Percentiles rank a stretch among this genome's conserved stretches.
Evolutionary conservation across 257 asterid genomes (phyloP).

Genomic region (Solanum appendiculatum): DNA sequence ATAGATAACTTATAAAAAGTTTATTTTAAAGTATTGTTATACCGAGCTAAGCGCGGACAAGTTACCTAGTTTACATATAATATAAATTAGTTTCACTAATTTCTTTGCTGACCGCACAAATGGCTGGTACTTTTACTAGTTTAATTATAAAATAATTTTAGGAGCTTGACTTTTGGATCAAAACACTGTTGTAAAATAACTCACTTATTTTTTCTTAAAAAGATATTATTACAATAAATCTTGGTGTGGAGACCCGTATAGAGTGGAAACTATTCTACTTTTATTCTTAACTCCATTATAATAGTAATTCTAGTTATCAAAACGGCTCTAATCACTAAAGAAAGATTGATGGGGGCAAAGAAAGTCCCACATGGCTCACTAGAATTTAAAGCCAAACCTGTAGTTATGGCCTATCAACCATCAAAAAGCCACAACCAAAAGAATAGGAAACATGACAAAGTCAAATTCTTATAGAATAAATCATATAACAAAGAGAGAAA

Average conservation of each 20-base stretch:
- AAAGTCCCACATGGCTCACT: neutral
- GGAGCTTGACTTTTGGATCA: neutral
- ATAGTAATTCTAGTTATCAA: neutral
- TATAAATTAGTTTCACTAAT: no score
- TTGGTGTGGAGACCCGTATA: neutral
- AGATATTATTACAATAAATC: neutral
- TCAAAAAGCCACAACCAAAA: neutral
- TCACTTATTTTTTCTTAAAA: neutral
- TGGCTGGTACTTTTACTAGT: no score
- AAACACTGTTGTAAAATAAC: neutral
- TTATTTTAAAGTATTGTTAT: no score
- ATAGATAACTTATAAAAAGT: no score
- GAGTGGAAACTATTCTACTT: neutral
- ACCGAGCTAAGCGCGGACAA: no score
- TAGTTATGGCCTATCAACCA: neutral
- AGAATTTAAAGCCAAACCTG: neutral
- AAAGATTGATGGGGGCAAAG: neutral
- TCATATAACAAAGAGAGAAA: neutral
- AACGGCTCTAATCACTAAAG: neutral
- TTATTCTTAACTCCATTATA: neutral
- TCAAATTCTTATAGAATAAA: neutral
- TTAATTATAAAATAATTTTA: neutral
- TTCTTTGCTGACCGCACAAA: no score
- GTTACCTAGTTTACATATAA: no score
- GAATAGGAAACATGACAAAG: neutral